phyloP scores from a whole-genome alignment of 1,284 basidiomycete genomes.

The Earliella scabrosa region DNA sequence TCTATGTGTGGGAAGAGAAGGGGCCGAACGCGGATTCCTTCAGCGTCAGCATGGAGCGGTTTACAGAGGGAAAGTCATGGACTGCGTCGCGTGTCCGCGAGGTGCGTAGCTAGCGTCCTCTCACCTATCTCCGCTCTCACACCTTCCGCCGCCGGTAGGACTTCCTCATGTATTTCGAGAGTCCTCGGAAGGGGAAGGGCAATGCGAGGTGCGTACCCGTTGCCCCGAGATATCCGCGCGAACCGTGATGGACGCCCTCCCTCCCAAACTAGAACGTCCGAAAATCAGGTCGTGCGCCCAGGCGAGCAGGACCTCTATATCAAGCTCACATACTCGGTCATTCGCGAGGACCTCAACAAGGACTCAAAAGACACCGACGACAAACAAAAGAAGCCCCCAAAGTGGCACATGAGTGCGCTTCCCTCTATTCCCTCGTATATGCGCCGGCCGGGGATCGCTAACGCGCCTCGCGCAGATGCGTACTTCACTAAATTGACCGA shows the following conservation, averaged over 20 bases:
- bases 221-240: slow-evolving; percentile 14
- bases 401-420: slow-evolving; percentile 76
- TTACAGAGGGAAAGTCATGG: slow-evolving; percentile 47
- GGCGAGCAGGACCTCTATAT: slow-evolving; percentile 74
- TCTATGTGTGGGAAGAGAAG: slow-evolving; percentile 50
- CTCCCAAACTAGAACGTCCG: slow-evolving; percentile 27
- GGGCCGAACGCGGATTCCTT: slow-evolving; percentile 41
- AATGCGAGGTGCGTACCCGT: slow-evolving; percentile 26
- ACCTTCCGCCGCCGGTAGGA: slow-evolving; percentile 32
- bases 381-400: slow-evolving; percentile 47
- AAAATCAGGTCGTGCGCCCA: slow-evolving; percentile 38
- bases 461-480: slow-evolving; percentile 52
- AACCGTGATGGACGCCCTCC: slow-evolving; percentile 9
- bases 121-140: slow-evolving; percentile 7
- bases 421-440: slow-evolving; percentile 2
- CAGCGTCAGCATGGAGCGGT: slow-evolving; percentile 45
- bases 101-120: slow-evolving; percentile 27
- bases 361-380: slow-evolving; percentile 25
- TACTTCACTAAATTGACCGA: slow-evolving; percentile 71
- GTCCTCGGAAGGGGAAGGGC: slow-evolving; percentile 35
- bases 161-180: slow-evolving; percentile 50
- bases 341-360: slow-evolving; percentile 31
- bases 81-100: slow-evolving; percentile 43
- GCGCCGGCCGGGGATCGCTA: slow-evolving; percentile 2
- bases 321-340: slow-evolving; percentile 81